phyloP scores from a whole-genome alignment of 1,284 basidiomycete genomes.

The Vanrija sp. region DNA sequence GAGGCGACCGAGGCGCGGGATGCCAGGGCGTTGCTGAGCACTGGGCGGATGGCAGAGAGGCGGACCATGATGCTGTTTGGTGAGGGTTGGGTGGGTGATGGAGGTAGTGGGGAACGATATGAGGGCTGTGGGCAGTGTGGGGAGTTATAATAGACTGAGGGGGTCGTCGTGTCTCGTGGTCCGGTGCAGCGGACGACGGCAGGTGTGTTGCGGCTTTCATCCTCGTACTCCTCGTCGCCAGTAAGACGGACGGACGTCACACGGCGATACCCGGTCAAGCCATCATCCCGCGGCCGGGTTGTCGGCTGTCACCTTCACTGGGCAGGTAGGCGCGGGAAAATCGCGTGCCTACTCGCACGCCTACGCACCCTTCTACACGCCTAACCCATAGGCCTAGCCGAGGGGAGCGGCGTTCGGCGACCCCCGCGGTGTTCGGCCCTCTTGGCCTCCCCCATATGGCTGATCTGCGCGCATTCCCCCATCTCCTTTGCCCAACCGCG shows the following conservation, averaged over 20 bases:
- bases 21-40: not conserved
- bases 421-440: not conserved
- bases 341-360: no score
- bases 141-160: not conserved
- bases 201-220: no score
- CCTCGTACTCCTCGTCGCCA: no score
- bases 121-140: not conserved
- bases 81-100: not conserved
- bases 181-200: not conserved
- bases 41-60: conserved; percentile 7
- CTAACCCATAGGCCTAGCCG: not conserved
- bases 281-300: not conserved
- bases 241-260: no score
- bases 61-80: conserved; percentile 1
- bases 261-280: not conserved
- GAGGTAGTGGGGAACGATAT: not conserved
- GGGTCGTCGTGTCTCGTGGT: not conserved
- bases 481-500: no score
- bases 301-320: not conserved
- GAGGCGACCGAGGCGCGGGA: not conserved
- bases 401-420: not conserved
- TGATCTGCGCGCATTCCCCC: not conserved
- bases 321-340: no score
- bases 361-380: not conserved
- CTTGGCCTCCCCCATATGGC: not conserved